phyloP scores from a whole-genome alignment of 1,139 yeast genomes.

The Eremothecium gossypii region DNA sequence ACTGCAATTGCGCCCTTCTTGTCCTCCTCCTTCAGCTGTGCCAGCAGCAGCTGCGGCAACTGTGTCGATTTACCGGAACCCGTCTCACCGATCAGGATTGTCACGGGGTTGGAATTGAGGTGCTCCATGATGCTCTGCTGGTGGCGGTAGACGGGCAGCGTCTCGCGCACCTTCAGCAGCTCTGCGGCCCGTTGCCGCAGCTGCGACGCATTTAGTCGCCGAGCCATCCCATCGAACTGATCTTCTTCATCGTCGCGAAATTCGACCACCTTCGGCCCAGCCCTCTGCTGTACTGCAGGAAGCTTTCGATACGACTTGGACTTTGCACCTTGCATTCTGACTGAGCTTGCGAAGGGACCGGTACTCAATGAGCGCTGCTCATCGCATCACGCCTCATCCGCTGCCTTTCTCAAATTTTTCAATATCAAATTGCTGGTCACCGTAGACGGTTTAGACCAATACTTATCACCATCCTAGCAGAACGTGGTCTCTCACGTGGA shows the following conservation, averaged over 20 bases:
- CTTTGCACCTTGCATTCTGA: neutral
- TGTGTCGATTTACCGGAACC: constrained; percentile 99
- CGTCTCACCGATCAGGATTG: constrained; percentile 87
- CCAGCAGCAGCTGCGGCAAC: constrained; percentile 79
- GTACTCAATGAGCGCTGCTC: too few relatives aligned
- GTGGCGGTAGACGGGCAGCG: constrained; percentile 71
- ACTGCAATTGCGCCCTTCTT: constrained; percentile 51
- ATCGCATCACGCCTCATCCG: too few relatives aligned
- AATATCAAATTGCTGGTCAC: too few relatives aligned
- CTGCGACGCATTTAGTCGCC: constrained; percentile 6
- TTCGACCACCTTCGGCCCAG: neutral
- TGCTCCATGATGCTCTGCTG: constrained; percentile 52
- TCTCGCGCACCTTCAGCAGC: constrained; percentile 44
- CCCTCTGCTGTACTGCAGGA: neutral
- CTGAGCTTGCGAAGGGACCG: too few relatives aligned
- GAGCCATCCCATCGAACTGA: neutral
- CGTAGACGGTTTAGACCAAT: too few relatives aligned
- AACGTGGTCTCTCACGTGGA: too few relatives aligned
- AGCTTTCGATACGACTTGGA: neutral
- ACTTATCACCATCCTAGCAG: too few relatives aligned
- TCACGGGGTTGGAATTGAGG: constrained; percentile 50
- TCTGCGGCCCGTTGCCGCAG: constrained; percentile 38
- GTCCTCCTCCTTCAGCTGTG: constrained; percentile 19
- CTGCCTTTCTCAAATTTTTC: too few relatives aligned
- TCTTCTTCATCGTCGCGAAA: neutral